These are phyloP conservation scores for Colletotrichum sp. DNA, from an alignment of 2,329 filamentous ascomycete genomes.

Conservation along the genomic window DNA sequence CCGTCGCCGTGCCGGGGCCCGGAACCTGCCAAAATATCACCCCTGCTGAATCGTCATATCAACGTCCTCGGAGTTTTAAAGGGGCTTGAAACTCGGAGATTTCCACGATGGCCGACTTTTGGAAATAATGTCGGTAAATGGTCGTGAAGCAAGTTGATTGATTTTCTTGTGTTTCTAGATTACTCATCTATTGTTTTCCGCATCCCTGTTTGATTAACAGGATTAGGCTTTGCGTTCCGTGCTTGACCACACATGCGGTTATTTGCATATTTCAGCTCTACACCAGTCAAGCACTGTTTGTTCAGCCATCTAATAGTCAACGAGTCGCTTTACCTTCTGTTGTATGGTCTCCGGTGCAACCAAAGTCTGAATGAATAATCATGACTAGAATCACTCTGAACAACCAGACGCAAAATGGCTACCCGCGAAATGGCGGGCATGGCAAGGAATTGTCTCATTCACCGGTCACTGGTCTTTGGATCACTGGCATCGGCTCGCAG, in stretches of 20 bases:
- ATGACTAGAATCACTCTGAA: not conserved
- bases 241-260: not conserved
- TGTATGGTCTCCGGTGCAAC: not conserved
- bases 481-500: conserved; percentile 3
- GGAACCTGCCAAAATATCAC: not conserved
- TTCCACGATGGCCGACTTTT: not conserved
- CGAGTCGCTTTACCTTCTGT: not conserved
- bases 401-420: not conserved
- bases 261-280: not conserved
- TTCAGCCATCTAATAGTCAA: not conserved
- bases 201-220: not conserved
- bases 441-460: not conserved
- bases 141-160: accelerated
- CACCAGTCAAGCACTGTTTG: not conserved
- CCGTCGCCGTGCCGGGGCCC: not conserved
- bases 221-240: not conserved
- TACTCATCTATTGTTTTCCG: not conserved
- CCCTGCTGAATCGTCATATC: not conserved
- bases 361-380: not conserved
- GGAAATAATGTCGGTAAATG: not conserved
- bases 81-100: not conserved
- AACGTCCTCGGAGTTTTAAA: not conserved
- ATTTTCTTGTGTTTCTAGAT: not conserved
- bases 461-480: not conserved
- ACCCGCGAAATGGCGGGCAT: not conserved